Base-by-base conservation (phyloP, 179 eudicot genomes). In the Silene noctiflora region DNA sequence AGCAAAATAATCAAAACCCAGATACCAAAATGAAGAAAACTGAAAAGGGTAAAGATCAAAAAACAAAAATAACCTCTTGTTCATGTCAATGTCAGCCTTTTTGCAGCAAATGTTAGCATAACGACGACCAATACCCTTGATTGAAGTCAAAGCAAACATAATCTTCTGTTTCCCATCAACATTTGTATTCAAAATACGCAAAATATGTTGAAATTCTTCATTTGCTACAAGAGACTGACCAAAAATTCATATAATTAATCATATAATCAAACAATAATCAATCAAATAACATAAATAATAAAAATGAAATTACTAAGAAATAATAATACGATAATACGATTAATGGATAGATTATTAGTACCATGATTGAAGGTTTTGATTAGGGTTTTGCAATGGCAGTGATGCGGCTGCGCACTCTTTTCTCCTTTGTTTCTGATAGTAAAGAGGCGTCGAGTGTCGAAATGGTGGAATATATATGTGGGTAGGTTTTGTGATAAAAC, bases 81-180 rank as follows among this genome's bases (percentile, higher is more conserved):
- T 88, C 97, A 90, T 93, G 86, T 93, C 92, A 63, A 91, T 74
- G 29, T 91, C 97, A 61, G 94, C 97, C 77, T 91, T 91, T 78
- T 91, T 91, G 84, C 98, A 93, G 80, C 87, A 92, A 70, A 93
- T 89, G 78, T 91, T 93, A 75, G 96, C 86, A 77, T 88, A 93
- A 63, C 98, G 92, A 33, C 98, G 92, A 27, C 86, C 98, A 67
- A 93, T 90, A 91, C 98, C 98, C 78, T 93, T 93, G 82, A 91
- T 91, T 2, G 98, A 88, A 20, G 98, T 93, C 84, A 93, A 71
- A 12, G 98, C 98, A 70, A 87, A 93, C 98, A 93, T 91, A 67
- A 93, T 91, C 86, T 91, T 93, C 81, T 93, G 95, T 24, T 93
- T 93, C 0, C 98, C 98, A 71, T 93, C 98, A 27, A 93, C 97